Evolutionary conservation across 2,329 filamentous ascomycete genomes (phyloP).

Genomic region (Scolecobasidium constrictum): DNA sequence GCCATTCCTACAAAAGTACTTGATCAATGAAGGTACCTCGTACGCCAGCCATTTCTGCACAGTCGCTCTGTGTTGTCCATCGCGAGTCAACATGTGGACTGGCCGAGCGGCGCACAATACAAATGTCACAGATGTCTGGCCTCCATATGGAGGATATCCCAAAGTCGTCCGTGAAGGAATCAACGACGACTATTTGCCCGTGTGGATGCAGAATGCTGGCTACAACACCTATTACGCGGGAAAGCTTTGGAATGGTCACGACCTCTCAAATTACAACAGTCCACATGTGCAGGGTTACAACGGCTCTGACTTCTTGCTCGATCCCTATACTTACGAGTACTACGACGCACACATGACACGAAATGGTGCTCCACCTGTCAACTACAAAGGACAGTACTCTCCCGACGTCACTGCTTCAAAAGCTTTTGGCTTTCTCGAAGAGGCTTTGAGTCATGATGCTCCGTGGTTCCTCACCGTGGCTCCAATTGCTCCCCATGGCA

Average conservation of each 20-base stretch:
- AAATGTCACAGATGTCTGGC: constrained; percentile 29
- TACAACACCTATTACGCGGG: constrained; percentile 64
- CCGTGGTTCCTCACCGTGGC: constrained; percentile 61
- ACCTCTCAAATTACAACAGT: constrained; percentile 35
- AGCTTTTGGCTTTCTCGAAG: constrained; percentile 48
- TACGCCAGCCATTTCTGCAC: constrained; percentile 57
- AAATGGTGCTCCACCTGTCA: constrained; percentile 45
- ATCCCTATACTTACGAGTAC: constrained; percentile 59
- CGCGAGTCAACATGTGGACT: constrained; percentile 53
- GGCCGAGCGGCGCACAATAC: constrained; percentile 60
- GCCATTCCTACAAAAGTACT: constrained; percentile 44
- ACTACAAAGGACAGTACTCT: constrained; percentile 43
- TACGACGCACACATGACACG: constrained; percentile 53
- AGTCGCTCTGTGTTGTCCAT: constrained; percentile 55
- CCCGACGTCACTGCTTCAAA: constrained; percentile 50
- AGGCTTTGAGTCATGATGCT: constrained; percentile 40
- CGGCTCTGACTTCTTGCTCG: constrained; percentile 39
- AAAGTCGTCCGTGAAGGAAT: constrained; percentile 52
- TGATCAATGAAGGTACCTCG: constrained; percentile 46
- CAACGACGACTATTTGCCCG: constrained; percentile 56
- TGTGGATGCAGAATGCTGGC: constrained; percentile 57
- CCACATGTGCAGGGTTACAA: constrained; percentile 27
- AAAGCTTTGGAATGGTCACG: constrained; percentile 44
- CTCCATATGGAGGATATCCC: constrained; percentile 45
- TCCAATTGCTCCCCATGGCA: constrained; percentile 54